A percentile compares a stretch with the other conserved stretches of the same genome.
phyloP scores from a whole-genome alignment of 2,329 filamentous ascomycete genomes.

The Cladosporium halotolerans region DNA sequence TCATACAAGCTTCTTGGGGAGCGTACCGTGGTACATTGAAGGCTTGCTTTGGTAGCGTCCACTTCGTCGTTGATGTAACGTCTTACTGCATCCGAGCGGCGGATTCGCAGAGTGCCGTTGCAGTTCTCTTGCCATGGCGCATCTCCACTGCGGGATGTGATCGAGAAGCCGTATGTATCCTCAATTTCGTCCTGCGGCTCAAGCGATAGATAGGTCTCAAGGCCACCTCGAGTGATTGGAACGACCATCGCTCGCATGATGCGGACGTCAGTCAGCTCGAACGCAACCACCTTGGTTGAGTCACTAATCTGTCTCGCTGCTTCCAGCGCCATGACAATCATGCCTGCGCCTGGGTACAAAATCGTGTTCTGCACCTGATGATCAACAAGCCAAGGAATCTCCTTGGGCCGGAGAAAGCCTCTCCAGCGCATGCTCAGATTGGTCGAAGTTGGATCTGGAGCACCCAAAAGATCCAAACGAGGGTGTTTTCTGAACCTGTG shows the following conservation, averaged over 20 bases:
- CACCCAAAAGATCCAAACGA: slow-evolving; percentile 43
- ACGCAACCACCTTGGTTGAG: not conserved
- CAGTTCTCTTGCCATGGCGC: not conserved
- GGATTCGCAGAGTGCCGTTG: not conserved
- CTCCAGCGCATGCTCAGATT: not conserved
- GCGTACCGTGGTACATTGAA: not conserved
- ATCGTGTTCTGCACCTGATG: not conserved
- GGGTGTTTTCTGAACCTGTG: slow-evolving; percentile 19
- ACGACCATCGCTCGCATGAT: not conserved
- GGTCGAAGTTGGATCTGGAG: not conserved
- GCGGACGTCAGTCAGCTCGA: not conserved
- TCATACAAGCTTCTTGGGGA: not conserved
- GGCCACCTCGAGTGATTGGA: not conserved
- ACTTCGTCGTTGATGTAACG: not conserved
- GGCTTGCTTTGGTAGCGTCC: not conserved
- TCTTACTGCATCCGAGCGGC: not conserved
- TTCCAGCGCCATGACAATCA: slow-evolving; percentile 17
- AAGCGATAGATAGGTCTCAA: not conserved
- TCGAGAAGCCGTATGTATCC: not conserved
- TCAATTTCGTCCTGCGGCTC: not conserved
- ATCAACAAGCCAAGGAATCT: not conserved
- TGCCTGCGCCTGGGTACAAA: slow-evolving; percentile 15
- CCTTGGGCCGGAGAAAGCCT: not conserved
- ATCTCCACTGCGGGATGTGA: not conserved
- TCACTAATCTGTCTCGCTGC: slow-evolving; percentile 6